Evolutionary conservation across 1,139 yeast genomes (phyloP), one percentile per base, ranked within the genome.

Genomic region (Yueomyces sp.): DNA sequence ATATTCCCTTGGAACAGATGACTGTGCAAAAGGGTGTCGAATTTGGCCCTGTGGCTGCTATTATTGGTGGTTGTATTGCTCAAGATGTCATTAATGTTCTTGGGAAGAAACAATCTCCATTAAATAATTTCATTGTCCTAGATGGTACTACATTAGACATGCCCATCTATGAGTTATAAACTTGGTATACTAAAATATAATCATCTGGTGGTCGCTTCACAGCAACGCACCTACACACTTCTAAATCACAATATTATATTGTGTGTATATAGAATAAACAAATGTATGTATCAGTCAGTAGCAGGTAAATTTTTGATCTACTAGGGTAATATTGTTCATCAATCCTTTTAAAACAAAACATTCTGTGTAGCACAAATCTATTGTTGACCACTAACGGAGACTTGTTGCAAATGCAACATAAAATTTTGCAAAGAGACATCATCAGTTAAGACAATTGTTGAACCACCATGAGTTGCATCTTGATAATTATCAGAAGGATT

Each of bases 361-460:
- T 19, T 19, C 19, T 1, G 19, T 19, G 19, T 19, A 19, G 19
- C 19, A 19, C 19, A 19, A 19, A 19, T 30, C n/a, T 33, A 33
- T 33, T 33, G 35, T 48, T 62, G 69, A 43, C 72, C 72, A 48
- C 68, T 62, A 39, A 83, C 93, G 46, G 85, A 89, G 54, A 85
- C 73, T 64, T 83, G 83, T 60, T 84, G 87, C 59, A 87, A 74
- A 65, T 86, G 95, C 46, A 81, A 75, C 93, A 87, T 87, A 62
- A 87, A 87, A 36, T 84, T 86, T 69, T 87, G 95, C 61, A 87
- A 72, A 41, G 91, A 79, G 39, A 87, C 96, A 69, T 89, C 97
- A 66, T 89, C 97, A 33, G 97, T 89, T 60, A 89, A 77, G 39
- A 89, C 96, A 54, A 86, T 86, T 19, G 94, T 87, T 27, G 75